A percentile compares a stretch with the other conserved stretches of the same genome.
phyloP scores from a whole-genome alignment of 139 green algal genomes.

The Microglena sp. region DNA sequence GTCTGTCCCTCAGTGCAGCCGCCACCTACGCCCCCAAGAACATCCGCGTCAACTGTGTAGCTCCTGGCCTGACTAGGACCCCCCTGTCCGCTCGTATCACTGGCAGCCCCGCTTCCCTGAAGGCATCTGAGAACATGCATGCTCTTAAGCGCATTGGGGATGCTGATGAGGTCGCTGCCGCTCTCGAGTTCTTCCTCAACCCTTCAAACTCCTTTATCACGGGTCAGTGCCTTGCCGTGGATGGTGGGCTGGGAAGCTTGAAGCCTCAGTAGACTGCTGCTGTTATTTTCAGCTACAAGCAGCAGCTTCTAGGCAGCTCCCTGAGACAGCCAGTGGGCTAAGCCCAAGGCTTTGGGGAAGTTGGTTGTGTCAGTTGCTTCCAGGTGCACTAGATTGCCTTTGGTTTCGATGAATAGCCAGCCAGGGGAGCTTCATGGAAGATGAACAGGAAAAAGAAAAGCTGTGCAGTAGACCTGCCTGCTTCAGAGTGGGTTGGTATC shows the following conservation, averaged over 20 bases:
- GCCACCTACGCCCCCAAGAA: slow-evolving; percentile 70
- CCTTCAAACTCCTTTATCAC: slow-evolving; percentile 59
- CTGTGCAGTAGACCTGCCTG: too few relatives aligned
- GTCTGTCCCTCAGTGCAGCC: slow-evolving; percentile 46
- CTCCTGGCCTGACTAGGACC: slow-evolving; percentile 52
- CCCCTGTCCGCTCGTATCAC: slow-evolving; percentile 51
- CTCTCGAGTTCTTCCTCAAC: slow-evolving; percentile 59
- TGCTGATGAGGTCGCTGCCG: slow-evolving; percentile 64
- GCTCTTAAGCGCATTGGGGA: slow-evolving; percentile 63
- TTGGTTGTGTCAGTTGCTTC: neutral
- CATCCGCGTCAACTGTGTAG: slow-evolving; percentile 74
- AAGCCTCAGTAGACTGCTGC: slow-evolving; percentile 27
- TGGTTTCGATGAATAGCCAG: too few relatives aligned
- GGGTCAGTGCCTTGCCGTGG: slow-evolving; percentile 45
- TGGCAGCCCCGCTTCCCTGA: slow-evolving; percentile 31
- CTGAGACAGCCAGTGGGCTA: too few relatives aligned
- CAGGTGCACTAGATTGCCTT: too few relatives aligned
- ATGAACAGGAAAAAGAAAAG: too few relatives aligned
- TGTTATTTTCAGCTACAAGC: too few relatives aligned
- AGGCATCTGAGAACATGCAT: slow-evolving; percentile 50
- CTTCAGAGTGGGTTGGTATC: too few relatives aligned
- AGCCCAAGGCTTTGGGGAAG: neutral
- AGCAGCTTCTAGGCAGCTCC: too few relatives aligned
- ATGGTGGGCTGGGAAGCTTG: slow-evolving; percentile 47
- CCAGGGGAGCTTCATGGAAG: neutral